These are phyloP conservation scores for Fusarium bulbicola DNA, from an alignment of 2,329 filamentous ascomycete genomes.

Conservation along the genomic window DNA sequence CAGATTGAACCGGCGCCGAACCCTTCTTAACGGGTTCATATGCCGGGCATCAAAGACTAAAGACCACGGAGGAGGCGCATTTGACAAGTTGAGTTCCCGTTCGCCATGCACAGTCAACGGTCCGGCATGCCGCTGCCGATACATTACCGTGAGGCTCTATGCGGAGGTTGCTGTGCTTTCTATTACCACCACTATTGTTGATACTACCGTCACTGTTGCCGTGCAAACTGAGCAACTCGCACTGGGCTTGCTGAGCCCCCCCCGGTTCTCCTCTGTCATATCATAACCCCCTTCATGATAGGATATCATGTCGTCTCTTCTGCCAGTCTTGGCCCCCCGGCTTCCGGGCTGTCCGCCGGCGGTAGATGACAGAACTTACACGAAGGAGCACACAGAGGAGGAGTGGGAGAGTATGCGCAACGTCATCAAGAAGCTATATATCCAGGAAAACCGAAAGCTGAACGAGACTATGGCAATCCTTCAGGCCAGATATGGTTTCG, in stretches of 20 bases:
- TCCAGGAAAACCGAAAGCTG: conserved; percentile 48
- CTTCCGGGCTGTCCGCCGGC: conserved; percentile 42
- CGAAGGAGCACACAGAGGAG: conserved; percentile 49
- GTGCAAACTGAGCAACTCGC: conserved; percentile 12
- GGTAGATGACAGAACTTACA: conserved; percentile 39
- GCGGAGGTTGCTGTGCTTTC: conserved; percentile 14
- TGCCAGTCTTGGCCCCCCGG: conserved; percentile 48
- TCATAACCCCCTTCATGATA: conserved; percentile 23
- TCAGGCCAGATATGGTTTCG: conserved; percentile 47
- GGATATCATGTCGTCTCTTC: conserved; percentile 38
- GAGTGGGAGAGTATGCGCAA: conserved; percentile 48
- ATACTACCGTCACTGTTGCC: conserved; percentile 6
- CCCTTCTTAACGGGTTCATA: conserved; percentile 29
- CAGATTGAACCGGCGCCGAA: conserved; percentile 19
- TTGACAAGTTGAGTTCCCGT: conserved; percentile 37
- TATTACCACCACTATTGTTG: conserved; percentile 19
- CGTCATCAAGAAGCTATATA: conserved; percentile 48
- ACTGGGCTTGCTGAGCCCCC: not conserved
- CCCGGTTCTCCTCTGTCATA: not conserved
- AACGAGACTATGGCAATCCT: conserved; percentile 50
- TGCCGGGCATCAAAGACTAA: conserved; percentile 26
- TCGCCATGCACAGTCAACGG: conserved; percentile 42
- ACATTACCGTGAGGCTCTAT: conserved; percentile 28
- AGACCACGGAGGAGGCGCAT: conserved; percentile 27
- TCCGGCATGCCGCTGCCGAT: conserved; percentile 39